Base-by-base conservation (phyloP, 768 basidiomycete genomes). In the Phlegmacium glaucopus region DNA sequence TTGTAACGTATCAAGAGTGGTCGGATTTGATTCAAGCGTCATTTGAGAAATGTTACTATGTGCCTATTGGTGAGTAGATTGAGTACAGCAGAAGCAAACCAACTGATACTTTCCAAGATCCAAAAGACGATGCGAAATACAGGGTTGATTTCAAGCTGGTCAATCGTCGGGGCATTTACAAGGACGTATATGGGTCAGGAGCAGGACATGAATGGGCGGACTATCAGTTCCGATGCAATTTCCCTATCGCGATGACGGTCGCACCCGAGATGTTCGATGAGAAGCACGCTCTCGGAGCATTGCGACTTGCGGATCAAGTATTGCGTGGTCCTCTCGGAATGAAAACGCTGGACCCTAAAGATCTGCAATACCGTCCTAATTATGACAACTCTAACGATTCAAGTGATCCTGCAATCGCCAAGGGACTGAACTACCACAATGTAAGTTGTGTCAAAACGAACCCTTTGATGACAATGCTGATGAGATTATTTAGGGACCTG, bases 331-430 rank as follows among this genome's bases (percentile, higher is more conserved):
- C 95, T 1, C 72, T 98, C 50, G 96, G 96, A 1, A 95, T 98
- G 90, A 96, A 87, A 76, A 98, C 96, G 0, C 71, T 99, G 49
- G 96, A 98, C 61, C 82, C 94, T 4, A 62, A 54, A 35, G 96
- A 99, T 58, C 64, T 83, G 57, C 91, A 95, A 54, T 99, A 98
- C 68, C 83, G 92, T 7, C 89, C 90, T 8, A 71, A 79, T 51
- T 96, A 99, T 62, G 92, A 98, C 68, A 98, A 99, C 61, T 79
- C 90, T 22, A 92, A 96, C 60, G 94, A 99, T 61, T 83, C 86
- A 1, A 70, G 72, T n/a, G 96, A 99, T 59, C 69, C 80, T 37
- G 69, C 83, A 3, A 68, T 94, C 43, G 95, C 96, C 4, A 97
- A 97, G 62, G 96, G 96, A 1, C 72, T 89, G 69, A 99, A 98